Base-by-base conservation (phyloP, 129 eudicot species). In the Heracleum sosnowskyi region DNA sequence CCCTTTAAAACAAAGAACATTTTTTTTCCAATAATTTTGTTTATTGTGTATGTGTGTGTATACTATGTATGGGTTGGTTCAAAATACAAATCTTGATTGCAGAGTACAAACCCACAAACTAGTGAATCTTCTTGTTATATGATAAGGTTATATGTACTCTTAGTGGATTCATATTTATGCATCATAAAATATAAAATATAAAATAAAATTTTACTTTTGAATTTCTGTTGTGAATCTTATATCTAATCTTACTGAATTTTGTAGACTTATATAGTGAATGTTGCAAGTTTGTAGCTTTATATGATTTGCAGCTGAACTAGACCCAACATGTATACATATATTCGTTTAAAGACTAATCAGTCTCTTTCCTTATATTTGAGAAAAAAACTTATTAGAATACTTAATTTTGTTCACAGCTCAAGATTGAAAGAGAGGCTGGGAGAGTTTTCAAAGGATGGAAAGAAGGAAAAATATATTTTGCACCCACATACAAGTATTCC, bases 401-500 rank as follows among this genome's bases (percentile, higher is more conserved):
- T n/a, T 40, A 53, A 18, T 36, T 77, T 33, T 80, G 51, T 72
- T 16, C 11, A 81, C 70, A 88, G 92, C 89, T 88, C 2, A 86
- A 88, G 84, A 88, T 86, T 34, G 92, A 88, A 82, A 74, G 89
- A 39, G 92, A 88, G 81, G 86, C 85, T 36, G 92, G 92, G 69
- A 81, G 88, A 81, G 89, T 88, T 77, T 88, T 88, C 40, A 69
- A 79, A 0, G 85, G 88, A n/a, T 88, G 89, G 92, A 83, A 84
- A 81, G 92, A 88, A 82, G 92, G 92, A 77, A 88, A 82, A 77
- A 88, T 88, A 34, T 86, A 68, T 81, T 88, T 88, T 71, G 84
- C 92, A 29, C 92, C 92, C 11, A 88, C 92, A 0, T 88, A 88
- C 82, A 88, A 86, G 82, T 88, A 88, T 74, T 88, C 89, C 39